phyloP scores from a whole-genome alignment of 371 early-diverging fungal genomes.

The Rhizopus arrhizus region DNA sequence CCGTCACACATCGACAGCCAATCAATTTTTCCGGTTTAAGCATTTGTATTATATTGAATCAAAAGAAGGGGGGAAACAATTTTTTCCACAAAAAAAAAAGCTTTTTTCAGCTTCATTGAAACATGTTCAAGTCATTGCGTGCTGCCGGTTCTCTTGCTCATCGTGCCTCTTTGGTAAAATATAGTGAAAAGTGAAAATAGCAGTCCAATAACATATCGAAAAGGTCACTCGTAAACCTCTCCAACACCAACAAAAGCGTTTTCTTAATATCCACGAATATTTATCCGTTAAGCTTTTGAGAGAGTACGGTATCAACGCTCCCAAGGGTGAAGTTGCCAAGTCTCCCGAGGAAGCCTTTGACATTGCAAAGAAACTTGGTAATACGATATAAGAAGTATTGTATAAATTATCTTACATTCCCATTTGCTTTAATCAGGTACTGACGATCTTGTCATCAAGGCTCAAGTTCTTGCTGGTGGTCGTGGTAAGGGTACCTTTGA shows the following conservation, averaged over 20 bases:
- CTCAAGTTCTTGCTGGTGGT: slow-evolving; percentile 98
- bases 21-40: no score
- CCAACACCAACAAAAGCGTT: slow-evolving; percentile 76
- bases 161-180: slow-evolving; percentile 55
- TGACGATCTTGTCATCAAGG: slow-evolving; percentile 95
- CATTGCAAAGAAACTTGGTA: slow-evolving; percentile 84
- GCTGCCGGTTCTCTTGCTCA: slow-evolving; percentile 56
- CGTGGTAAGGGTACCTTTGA: slow-evolving; percentile 98
- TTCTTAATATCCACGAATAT: slow-evolving; percentile 97
- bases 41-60: background rate
- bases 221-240: slow-evolving; percentile 55
- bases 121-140: slow-evolving; percentile 60
- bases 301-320: slow-evolving; percentile 90
- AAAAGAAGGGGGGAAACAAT: background rate
- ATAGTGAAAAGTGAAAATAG: background rate
- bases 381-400: background rate
- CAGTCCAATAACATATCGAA: no score
- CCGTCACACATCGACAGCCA: no score
- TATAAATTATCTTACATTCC: no score
- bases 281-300: slow-evolving; percentile 89
- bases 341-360: slow-evolving; percentile 88
- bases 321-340: slow-evolving; percentile 88
- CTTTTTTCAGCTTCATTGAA: background rate
- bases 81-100: slow-evolving; percentile 3
- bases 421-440: slow-evolving; percentile 43